A percentile compares a stretch with the other conserved stretches of the same genome.
Conservation (phyloP, 805 yeast species). For the Candida berthetii region DNA sequence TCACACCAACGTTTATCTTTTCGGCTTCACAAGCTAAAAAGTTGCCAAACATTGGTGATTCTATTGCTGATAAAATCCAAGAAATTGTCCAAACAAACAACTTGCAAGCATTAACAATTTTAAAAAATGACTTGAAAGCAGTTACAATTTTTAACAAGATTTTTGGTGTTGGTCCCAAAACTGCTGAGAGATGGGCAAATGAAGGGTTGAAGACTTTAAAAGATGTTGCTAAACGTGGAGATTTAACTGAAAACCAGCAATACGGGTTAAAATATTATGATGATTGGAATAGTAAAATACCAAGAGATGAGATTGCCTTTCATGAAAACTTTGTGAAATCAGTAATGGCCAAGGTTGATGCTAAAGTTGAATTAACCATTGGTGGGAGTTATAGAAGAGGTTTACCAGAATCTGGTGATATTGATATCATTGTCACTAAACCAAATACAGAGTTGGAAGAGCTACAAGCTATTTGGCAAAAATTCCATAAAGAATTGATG, state of each 20-base stretch:
- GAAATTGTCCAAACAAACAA: conserved; percentile 35
- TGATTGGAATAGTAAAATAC: conserved; percentile 39
- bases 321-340: conserved; percentile 30
- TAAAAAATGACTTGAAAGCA: conserved; percentile 19
- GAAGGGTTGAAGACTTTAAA: conserved; percentile 32
- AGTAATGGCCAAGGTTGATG: conserved; percentile 24
- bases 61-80: conserved; percentile 36
- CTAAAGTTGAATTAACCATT: conserved; percentile 26
- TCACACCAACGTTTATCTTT: conserved; percentile 20
- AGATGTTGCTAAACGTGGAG: conserved; percentile 25
- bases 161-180: conserved; percentile 42
- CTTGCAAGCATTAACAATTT: conserved; percentile 14
- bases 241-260: conserved; percentile 21
- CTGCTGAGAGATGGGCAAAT: conserved; percentile 33
- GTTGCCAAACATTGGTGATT: conserved; percentile 34
- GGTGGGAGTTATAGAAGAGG: conserved; percentile 53
- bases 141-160: conserved; percentile 31
- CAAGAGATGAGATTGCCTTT: conserved; percentile 35
- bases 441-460: conserved; percentile 21
- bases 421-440: conserved; percentile 42
- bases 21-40: conserved; percentile 31
- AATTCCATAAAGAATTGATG: conserved; percentile 18
- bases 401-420: conserved; percentile 39
- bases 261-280: conserved; percentile 39
- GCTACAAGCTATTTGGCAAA: conserved; percentile 12